Conservation (phyloP, 306 rosid species). For the Erythrophleum fordii region DNA sequence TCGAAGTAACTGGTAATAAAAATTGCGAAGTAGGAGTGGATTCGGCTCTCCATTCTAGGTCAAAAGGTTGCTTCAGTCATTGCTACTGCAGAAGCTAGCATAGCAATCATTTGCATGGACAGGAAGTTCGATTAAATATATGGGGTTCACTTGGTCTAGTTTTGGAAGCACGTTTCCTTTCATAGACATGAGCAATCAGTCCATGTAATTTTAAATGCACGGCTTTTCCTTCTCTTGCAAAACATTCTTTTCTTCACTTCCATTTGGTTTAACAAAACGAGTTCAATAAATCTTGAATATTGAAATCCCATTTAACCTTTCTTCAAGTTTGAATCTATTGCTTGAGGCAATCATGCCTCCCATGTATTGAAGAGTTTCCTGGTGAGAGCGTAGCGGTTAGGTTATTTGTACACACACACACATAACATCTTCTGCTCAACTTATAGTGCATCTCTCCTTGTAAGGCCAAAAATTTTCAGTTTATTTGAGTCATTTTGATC, state of each 20-base stretch:
- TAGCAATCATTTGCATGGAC: slow-evolving; percentile 14
- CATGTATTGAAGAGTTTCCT: slow-evolving; percentile 4
- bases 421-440: not conserved
- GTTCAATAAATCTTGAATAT: not conserved
- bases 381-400: not conserved
- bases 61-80: slow-evolving; percentile 16
- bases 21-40: slow-evolving; percentile 6
- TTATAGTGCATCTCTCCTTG: not conserved
- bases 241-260: not conserved
- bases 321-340: slow-evolving; percentile 24
- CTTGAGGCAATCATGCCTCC: slow-evolving; percentile 45
- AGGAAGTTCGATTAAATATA: not conserved
- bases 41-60: slow-evolving; percentile 30
- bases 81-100: slow-evolving; percentile 20
- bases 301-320: slow-evolving; percentile 8
- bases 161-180: slow-evolving; percentile 17
- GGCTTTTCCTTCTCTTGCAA: not conserved
- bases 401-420: not conserved
- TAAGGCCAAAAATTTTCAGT: not conserved
- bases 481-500: not conserved
- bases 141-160: slow-evolving; percentile 4
- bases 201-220: not conserved
- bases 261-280: not conserved
- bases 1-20: slow-evolving; percentile 1
- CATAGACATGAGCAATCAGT: not conserved